Evolutionary conservation across 2,329 filamentous ascomycete genomes (phyloP).

Genomic region (Exophiala sp.): DNA sequence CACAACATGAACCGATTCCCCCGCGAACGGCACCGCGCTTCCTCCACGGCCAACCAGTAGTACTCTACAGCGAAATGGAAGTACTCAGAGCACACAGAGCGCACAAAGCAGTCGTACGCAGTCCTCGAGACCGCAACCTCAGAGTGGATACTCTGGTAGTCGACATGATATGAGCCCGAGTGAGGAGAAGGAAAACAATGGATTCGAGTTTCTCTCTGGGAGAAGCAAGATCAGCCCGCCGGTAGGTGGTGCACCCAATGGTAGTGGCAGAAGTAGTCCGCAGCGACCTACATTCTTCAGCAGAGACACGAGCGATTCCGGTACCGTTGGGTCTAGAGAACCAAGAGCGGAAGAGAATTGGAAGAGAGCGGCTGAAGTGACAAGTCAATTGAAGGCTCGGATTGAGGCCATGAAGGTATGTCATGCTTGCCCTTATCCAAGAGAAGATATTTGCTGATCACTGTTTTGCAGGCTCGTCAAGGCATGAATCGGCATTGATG

Average conservation of each 20-base stretch:
- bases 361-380: slow-evolving; percentile 95
- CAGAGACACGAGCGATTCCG: slow-evolving; percentile 30
- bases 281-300: slow-evolving; percentile 29
- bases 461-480: slow-evolving; percentile 38
- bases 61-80: slow-evolving; percentile 25
- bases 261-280: slow-evolving; percentile 33
- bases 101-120: slow-evolving; percentile 9
- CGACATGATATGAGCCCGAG: slow-evolving; percentile 48
- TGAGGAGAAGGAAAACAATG: slow-evolving; percentile 68
- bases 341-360: slow-evolving; percentile 75
- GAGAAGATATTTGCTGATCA: slow-evolving; percentile 7
- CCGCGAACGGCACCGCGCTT: slow-evolving; percentile 24
- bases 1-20: slow-evolving; percentile 22
- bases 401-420: slow-evolving; percentile 96
- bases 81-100: slow-evolving; percentile 21
- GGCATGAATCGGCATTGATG: slow-evolving; percentile 33
- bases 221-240: slow-evolving; percentile 44
- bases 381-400: slow-evolving; percentile 90
- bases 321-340: slow-evolving; percentile 30
- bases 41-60: slow-evolving; percentile 20
- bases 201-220: slow-evolving; percentile 36
- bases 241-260: slow-evolving; percentile 33
- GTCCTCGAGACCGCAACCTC: slow-evolving; percentile 32
- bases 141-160: slow-evolving; percentile 30
- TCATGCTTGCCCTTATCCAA: slow-evolving; percentile 7